Evolutionary conservation across 768 basidiomycete genomes (phyloP).

Genomic region (Tulasnella sp.): DNA sequence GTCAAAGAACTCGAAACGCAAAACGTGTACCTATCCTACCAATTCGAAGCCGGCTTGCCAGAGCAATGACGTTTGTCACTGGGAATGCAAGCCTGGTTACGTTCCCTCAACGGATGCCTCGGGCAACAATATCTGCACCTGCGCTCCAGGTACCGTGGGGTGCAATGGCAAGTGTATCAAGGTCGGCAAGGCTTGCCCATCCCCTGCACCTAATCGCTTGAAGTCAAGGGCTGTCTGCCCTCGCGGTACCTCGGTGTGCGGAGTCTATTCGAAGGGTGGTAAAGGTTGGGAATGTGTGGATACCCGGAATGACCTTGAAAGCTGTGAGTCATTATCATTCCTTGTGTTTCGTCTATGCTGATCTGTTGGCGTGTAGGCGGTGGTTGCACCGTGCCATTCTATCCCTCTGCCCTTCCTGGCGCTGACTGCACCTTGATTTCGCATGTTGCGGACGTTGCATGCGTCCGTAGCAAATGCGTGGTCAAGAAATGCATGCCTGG

Average conservation of each 20-base stretch:
- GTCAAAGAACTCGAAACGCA: background rate
- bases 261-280: background rate
- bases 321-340: constrained; percentile 6
- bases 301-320: constrained; percentile 5
- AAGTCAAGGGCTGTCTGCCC: background rate
- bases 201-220: background rate
- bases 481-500: constrained; percentile 1
- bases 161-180: background rate
- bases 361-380: constrained; percentile 7
- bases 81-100: constrained; percentile 1
- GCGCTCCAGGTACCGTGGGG: background rate
- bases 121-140: background rate
- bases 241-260: constrained; percentile 1
- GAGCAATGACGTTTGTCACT: no score
- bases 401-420: background rate
- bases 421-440: constrained; percentile 11
- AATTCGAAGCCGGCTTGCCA: no score
- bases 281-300: constrained; percentile 12
- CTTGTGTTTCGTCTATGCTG: background rate
- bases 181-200: background rate
- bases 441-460: constrained; percentile 9
- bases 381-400: constrained; percentile 9
- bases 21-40: no score
- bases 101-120: background rate
- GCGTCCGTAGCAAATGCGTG: constrained; percentile 4